These are phyloP conservation scores for Salpingoeca rosetta DNA, from an alignment of 78 protist genomes.

Conservation along the genomic window DNA sequence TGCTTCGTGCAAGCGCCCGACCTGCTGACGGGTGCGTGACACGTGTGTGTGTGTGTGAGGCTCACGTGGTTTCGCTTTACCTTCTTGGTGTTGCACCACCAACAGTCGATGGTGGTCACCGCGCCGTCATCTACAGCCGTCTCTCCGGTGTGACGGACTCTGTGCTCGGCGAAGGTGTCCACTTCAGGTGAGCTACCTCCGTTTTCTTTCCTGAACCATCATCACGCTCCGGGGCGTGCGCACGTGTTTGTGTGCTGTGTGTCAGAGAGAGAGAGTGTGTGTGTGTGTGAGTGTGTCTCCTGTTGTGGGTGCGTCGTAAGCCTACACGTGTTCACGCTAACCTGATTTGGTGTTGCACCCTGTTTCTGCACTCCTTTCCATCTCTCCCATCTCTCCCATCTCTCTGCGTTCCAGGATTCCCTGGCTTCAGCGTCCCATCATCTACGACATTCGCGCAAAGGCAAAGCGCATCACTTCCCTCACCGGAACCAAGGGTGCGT, in stretches of 20 bases:
- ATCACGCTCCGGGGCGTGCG: neutral
- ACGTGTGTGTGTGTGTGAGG: conserved; percentile 61
- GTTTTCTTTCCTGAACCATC: neutral
- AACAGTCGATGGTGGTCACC: conserved; percentile 75
- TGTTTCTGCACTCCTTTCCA: neutral
- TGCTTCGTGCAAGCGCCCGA: no score
- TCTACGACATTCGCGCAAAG: conserved; percentile 70
- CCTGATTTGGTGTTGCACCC: no score
- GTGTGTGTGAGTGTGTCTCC: neutral
- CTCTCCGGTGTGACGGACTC: conserved; percentile 45
- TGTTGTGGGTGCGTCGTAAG: no score
- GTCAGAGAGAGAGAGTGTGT: neutral
- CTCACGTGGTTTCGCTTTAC: neutral
- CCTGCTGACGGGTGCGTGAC: conserved; percentile 99
- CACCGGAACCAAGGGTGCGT: conserved; percentile 75
- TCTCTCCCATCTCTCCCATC: neutral
- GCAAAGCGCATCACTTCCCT: conserved; percentile 65
- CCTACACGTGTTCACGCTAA: no score
- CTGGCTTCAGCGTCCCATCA: conserved; percentile 66
- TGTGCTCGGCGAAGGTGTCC: conserved; percentile 63
- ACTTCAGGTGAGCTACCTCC: conserved; percentile 18
- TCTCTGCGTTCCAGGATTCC: conserved; percentile 28
- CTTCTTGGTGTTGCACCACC: neutral
- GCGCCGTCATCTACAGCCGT: conserved; percentile 68
- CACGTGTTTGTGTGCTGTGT: neutral